phyloP scores from a whole-genome alignment of 129 eudicot species.

The Deinandra increscens region DNA sequence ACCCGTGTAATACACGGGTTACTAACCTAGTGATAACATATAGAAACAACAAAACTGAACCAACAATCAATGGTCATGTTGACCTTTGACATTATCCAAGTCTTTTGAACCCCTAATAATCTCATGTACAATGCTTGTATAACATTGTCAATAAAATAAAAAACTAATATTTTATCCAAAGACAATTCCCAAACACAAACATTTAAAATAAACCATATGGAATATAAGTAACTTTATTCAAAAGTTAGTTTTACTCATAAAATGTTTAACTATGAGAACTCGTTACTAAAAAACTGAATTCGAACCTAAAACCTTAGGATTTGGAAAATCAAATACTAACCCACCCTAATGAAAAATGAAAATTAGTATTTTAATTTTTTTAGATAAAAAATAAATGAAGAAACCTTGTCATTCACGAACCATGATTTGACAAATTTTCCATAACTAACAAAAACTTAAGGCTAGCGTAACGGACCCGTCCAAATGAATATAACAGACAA shows the following conservation, averaged over 20 bases:
- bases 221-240: too few species aligned
- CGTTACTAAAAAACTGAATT: too few species aligned
- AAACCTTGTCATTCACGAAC: constrained; percentile 31
- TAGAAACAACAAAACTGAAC: constrained; percentile 12
- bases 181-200: not conserved
- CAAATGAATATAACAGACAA: constrained; percentile 22
- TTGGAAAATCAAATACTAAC: too few species aligned
- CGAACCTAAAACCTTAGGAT: too few species aligned
- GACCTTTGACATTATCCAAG: not conserved
- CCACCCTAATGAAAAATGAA: too few species aligned
- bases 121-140: not conserved
- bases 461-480: constrained; percentile 16
- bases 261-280: too few species aligned
- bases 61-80: not conserved
- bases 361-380: not conserved
- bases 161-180: not conserved
- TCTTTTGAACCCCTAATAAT: constrained; percentile 1
- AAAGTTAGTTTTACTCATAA: too few species aligned
- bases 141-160: not conserved
- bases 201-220: too few species aligned
- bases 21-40: too few species aligned
- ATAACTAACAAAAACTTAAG: constrained; percentile 1
- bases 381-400: not conserved
- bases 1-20: too few species aligned
- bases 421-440: constrained; percentile 22